Base-by-base conservation (phyloP, 108 stramenopile species). In the Discostella pseudostelligera region DNA sequence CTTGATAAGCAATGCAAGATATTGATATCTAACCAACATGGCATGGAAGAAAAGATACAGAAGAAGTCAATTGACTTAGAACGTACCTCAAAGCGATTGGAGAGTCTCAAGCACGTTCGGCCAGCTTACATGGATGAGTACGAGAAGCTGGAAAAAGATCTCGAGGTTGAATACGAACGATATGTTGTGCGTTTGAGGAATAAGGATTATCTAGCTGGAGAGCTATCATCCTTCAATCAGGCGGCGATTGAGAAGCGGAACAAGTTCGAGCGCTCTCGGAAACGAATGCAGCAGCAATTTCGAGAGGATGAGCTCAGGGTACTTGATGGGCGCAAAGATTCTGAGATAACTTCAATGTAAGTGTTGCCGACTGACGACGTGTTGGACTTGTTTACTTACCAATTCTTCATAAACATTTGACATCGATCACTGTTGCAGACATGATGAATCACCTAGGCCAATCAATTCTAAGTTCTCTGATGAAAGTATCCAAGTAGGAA, bases 111-210 rank as follows among this genome's bases (percentile, higher is more conserved):
- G 59, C 68, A 68, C 42, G 84, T 88, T 39, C 68, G 86, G 12
- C 89, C 91, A 22, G 71, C 88, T 3, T 94, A 89, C 53, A 86
- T 85, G 80, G 90, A 93, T 61, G 92, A 96, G 78, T 88, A 90
- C 45, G 91, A 96, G 62, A 72, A 84, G 58, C 72, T 96, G 32
- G 90, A 94, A 68, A 49, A 72, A 8, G 92, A 96, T 57, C 79
- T 94, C 53, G 80, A 86, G 62, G 65, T 81, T 35, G 84, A 90
- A 65, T 92, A 96, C 57, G 90, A 91, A 47, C 74, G 71, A 14
- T 87, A 84, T 59, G 48, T 87, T 40, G 70, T 75, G 47, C 64
- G 78, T 10, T 75, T 84, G 46, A 69, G 89, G 11, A 91, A 91
- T 68, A 67, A 90, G 1, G 87, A 92, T 50, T 93, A 89, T 63